A percentile compares a stretch with the other conserved stretches of the same genome.
Evolutionary conservation across 345 rosid genomes (phyloP).

Genomic region (Mallotus nudiflorus): DNA sequence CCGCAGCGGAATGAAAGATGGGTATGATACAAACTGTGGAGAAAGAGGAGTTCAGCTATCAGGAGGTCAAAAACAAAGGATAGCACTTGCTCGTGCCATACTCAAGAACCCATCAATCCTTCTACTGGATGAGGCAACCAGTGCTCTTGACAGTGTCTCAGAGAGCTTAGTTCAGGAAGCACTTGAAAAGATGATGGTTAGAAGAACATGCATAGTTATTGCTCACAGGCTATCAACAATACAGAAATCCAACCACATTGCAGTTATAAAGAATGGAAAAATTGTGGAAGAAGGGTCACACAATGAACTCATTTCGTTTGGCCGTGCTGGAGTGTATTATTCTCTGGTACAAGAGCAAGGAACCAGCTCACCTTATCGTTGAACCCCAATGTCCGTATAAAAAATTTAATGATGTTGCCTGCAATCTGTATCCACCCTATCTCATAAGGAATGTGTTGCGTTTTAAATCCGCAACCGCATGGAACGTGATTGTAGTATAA

Average conservation of each 20-base stretch:
- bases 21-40: conserved; percentile 58
- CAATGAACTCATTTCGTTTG: conserved; percentile 45
- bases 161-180: conserved; percentile 60
- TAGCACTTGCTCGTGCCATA: conserved; percentile 72
- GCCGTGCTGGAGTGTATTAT: conserved; percentile 41
- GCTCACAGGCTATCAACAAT: conserved; percentile 64
- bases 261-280: conserved; percentile 52
- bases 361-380: conserved; percentile 32
- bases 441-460: neutral
- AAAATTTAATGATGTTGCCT: neutral
- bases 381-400: neutral
- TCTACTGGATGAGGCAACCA: conserved; percentile 71
- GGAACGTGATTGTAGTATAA: too few relatives aligned
- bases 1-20: conserved; percentile 68
- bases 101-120: conserved; percentile 64
- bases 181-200: conserved; percentile 67
- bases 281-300: conserved; percentile 59
- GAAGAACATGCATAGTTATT: conserved; percentile 48
- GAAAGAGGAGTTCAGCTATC: conserved; percentile 68
- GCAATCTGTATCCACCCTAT: neutral
- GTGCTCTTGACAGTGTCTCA: conserved; percentile 66
- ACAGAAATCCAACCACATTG: conserved; percentile 53
- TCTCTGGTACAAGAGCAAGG: conserved; percentile 42
- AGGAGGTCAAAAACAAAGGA: conserved; percentile 77
- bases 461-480: too few relatives aligned